Conservation (phyloP, 225 moss, liverwort and hornwort genomes). For the Ulota crispa region DNA sequence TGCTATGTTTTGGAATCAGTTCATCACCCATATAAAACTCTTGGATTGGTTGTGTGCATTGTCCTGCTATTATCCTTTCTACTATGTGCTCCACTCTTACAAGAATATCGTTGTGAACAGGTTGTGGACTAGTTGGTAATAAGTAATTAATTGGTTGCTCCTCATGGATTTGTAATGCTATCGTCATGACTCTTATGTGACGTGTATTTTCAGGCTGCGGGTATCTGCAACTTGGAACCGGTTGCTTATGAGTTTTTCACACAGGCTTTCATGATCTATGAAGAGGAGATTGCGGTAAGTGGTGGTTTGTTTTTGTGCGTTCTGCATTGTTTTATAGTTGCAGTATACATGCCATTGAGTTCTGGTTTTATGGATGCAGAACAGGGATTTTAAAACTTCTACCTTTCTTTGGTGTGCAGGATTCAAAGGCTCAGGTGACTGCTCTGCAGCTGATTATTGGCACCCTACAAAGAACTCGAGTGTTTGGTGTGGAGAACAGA, state of each 20-base stretch:
- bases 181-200: not conserved
- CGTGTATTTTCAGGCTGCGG: conserved; percentile 65
- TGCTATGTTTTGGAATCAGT: conserved; percentile 12
- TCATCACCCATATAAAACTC: not conserved
- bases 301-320: not conserved
- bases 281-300: conserved; percentile 94
- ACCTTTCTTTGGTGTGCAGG: conserved; percentile 44
- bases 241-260: conserved; percentile 99
- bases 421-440: conserved; percentile 95
- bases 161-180: not conserved
- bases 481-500: conserved; percentile 97
- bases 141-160: not conserved
- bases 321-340: not conserved
- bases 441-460: conserved; percentile 91
- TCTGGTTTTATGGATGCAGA: not conserved
- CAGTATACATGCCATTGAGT: not conserved
- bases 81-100: conserved; percentile 4
- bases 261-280: conserved; percentile 94
- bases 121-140: not conserved
- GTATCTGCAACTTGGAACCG: conserved; percentile 86
- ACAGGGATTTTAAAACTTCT: not conserved
- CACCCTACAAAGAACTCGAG: conserved; percentile 84
- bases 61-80: not conserved
- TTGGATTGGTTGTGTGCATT: conserved; percentile 1
- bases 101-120: not conserved